Percentiles rank a stretch among this genome's conserved stretches.
phyloP scores from a whole-genome alignment of 2,329 filamentous ascomycete genomes.

The Colletotrichum sp. region DNA sequence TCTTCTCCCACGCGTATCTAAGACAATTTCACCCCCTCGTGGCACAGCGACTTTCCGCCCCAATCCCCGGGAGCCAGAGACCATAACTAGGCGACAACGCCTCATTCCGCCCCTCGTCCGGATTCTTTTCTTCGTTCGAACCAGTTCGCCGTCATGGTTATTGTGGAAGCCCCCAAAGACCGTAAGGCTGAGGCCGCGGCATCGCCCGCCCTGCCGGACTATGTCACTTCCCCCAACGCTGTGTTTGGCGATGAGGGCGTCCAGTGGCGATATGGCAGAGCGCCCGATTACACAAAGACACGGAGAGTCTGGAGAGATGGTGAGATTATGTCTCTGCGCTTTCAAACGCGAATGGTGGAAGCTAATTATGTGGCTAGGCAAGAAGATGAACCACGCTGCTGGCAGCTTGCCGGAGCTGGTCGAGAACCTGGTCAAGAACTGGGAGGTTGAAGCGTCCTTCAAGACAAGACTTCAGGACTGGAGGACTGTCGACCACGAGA shows the following conservation, averaged over 20 bases:
- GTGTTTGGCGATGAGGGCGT: conserved; percentile 12
- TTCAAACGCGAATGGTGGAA: neutral
- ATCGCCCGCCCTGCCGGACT: neutral
- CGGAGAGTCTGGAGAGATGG: conserved; percentile 63
- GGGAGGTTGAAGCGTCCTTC: conserved; percentile 75
- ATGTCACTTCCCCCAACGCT: conserved; percentile 13
- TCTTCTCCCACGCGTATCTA: neutral
- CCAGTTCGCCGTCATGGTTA: conserved; percentile 1
- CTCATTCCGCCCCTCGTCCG: neutral
- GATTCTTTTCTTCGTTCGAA: neutral
- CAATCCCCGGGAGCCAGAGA: neutral
- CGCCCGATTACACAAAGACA: conserved; percentile 69
- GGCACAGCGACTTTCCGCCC: neutral
- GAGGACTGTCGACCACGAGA: conserved; percentile 66
- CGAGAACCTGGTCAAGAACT: conserved; percentile 75
- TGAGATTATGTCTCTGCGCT: conserved; percentile 38
- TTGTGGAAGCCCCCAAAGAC: conserved; percentile 1
- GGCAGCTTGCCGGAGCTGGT: conserved; percentile 65
- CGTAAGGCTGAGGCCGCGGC: neutral
- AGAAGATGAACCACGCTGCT: conserved; percentile 58
- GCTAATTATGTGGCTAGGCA: conserved; percentile 47
- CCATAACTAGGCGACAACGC: neutral
- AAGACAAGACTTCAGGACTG: conserved; percentile 66
- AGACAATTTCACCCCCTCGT: conserved; percentile 4
- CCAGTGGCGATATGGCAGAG: conserved; percentile 13